phyloP scores from a whole-genome alignment of 1,284 basidiomycete species.

The Pascua sp. region DNA sequence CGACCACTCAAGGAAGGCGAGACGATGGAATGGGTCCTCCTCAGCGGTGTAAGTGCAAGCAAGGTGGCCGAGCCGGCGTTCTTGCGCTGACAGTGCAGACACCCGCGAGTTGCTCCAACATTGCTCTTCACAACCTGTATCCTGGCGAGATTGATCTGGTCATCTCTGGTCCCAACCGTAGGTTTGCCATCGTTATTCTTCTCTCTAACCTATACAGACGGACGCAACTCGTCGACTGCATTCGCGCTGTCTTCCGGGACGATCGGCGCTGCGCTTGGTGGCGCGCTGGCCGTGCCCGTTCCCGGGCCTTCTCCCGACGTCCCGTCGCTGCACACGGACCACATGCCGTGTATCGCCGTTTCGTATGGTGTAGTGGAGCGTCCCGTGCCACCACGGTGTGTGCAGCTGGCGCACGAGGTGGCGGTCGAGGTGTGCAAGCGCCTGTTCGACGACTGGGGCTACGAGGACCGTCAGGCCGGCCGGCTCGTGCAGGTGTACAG shows the following conservation, averaged over 20 bases:
- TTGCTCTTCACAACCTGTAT: conserved; percentile 82
- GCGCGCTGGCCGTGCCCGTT: conserved; percentile 73
- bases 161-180: conserved; percentile 53
- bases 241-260: conserved; percentile 85
- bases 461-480: conserved; percentile 49
- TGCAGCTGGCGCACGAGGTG: conserved; percentile 67
- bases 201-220: conserved; percentile 43
- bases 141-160: conserved; percentile 76
- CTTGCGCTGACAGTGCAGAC: conserved; percentile 56
- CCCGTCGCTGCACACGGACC: conserved; percentile 27
- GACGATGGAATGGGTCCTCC: conserved; percentile 79
- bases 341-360: conserved; percentile 65
- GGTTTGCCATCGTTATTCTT: conserved; percentile 5
- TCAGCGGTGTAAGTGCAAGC: conserved; percentile 65
- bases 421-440: conserved; percentile 64
- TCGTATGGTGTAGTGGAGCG: conserved; percentile 77
- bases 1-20: conserved; percentile 70
- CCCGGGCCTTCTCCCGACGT: conserved; percentile 66
- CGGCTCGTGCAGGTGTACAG: conserved; percentile 39
- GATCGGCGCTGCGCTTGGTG: conserved; percentile 82
- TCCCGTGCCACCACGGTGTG: conserved; percentile 61
- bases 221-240: conserved; percentile 77
- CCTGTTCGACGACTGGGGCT: conserved; percentile 77
- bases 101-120: conserved; percentile 83
- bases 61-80: background rate